Evolutionary conservation across 257 asterid genomes (phyloP).

Genomic region (Fraxinus quadrangulata): DNA sequence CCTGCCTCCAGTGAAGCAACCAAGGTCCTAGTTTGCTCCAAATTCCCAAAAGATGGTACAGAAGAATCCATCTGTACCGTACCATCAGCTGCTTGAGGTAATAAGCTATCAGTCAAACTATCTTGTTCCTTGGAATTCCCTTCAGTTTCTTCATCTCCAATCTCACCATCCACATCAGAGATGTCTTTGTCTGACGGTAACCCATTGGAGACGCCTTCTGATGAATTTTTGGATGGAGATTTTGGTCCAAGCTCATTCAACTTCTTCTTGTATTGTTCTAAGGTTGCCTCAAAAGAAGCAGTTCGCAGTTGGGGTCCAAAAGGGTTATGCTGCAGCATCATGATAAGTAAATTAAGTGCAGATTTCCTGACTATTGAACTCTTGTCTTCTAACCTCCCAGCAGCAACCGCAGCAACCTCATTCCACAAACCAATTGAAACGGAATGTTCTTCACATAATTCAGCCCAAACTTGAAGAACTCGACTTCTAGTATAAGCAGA

Average conservation of each 20-base stretch:
- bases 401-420: conserved; percentile 87
- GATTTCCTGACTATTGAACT: conserved; percentile 98
- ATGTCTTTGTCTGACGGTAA: conserved; percentile 47
- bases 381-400: conserved; percentile 96
- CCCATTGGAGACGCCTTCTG: conserved; percentile 43
- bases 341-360: conserved; percentile 85
- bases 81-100: conserved; percentile 47
- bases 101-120: conserved; percentile 73
- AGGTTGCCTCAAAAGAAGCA: conserved; percentile 89
- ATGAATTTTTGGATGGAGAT: conserved; percentile 33
- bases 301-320: conserved; percentile 94
- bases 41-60: conserved; percentile 90
- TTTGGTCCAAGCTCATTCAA: conserved; percentile 67
- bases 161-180: conserved; percentile 58
- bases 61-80: conserved; percentile 43
- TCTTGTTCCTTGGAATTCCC: conserved; percentile 40
- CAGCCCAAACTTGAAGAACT: conserved; percentile 98
- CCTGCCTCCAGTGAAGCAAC: conserved; percentile 98
- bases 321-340: conserved; percentile 97
- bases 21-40: conserved; percentile 92
- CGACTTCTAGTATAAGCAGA: conserved; percentile 98
- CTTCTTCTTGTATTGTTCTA: conserved; percentile 88
- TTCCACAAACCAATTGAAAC: conserved; percentile 96
- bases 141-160: conserved; percentile 47
- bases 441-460: conserved; percentile 88